Conservation (phyloP, 208 protist species). For the Trypanosoma mega region DNA sequence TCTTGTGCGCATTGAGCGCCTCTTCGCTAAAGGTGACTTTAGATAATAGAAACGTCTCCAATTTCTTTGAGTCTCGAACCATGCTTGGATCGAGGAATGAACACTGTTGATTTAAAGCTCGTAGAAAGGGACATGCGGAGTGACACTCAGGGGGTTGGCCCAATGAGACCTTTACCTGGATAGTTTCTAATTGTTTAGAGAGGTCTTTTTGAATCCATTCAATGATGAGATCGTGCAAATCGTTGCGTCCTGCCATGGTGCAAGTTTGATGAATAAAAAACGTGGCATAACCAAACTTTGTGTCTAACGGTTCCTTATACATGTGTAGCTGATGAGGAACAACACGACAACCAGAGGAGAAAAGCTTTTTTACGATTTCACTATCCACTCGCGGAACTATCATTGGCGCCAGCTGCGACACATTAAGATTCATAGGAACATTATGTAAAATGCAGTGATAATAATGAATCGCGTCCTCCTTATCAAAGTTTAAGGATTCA, state of each 20-base stretch:
- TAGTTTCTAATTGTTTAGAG: conserved; percentile 32
- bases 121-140: conserved; percentile 51
- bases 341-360: conserved; percentile 31
- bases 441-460: conserved; percentile 61
- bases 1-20: conserved; percentile 9
- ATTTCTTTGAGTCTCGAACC: conserved; percentile 36
- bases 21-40: conserved; percentile 43
- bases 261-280: conserved; percentile 48
- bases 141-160: conserved; percentile 67
- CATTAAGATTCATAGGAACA: conserved; percentile 41
- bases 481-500: conserved; percentile 28
- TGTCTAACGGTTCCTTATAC: conserved; percentile 73
- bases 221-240: conserved; percentile 37
- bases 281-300: conserved; percentile 75
- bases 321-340: conserved; percentile 74
- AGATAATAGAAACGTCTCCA: conserved; percentile 72
- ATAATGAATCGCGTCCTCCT: conserved; percentile 43
- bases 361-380: conserved; percentile 35
- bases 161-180: conserved; percentile 36
- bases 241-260: conserved; percentile 4
- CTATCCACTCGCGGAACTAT: conserved; percentile 42
- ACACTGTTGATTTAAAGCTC: conserved; percentile 39
- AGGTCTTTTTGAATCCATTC: conserved; percentile 57
- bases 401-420: conserved; percentile 40
- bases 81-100: conserved; percentile 40